Percentiles rank a stretch among this genome's conserved stretches.
phyloP scores from a whole-genome alignment of 805 yeast species.

The Kuraishia capsulata region DNA sequence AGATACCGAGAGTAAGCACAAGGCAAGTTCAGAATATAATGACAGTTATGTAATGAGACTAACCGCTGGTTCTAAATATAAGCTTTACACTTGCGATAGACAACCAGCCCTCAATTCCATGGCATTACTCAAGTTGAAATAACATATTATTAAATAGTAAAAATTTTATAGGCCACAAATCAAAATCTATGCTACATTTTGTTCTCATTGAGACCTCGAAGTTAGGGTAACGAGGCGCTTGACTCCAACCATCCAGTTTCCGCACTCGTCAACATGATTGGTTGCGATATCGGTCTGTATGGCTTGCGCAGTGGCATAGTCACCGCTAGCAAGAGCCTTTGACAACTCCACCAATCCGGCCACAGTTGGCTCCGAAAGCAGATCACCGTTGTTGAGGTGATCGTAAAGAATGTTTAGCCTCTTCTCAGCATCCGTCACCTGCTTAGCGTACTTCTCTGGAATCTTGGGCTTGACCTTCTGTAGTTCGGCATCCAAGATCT shows the following conservation, averaged over 20 bases:
- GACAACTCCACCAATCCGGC: constrained; percentile 42
- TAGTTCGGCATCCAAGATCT: constrained; percentile 45
- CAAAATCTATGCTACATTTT: too few species aligned
- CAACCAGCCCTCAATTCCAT: too few species aligned
- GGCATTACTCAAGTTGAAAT: too few species aligned
- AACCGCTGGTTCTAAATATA: too few species aligned
- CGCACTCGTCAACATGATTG: constrained; percentile 61
- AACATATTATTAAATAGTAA: too few species aligned
- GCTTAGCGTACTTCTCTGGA: constrained; percentile 67
- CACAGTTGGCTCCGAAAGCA: constrained; percentile 49
- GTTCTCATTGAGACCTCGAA: neutral
- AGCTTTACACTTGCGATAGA: too few species aligned
- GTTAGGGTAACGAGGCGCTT: constrained; percentile 56
- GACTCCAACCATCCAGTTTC: constrained; percentile 90
- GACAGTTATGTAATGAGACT: too few species aligned
- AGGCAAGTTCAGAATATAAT: too few species aligned
- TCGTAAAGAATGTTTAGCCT: constrained; percentile 70
- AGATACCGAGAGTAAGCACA: too few species aligned
- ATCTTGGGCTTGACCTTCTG: constrained; percentile 59
- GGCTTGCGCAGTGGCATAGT: constrained; percentile 50
- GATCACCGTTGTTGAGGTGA: constrained; percentile 65
- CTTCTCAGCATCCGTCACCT: constrained; percentile 72
- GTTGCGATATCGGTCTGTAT: constrained; percentile 53
- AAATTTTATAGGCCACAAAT: too few species aligned
- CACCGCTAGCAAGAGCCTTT: constrained; percentile 38